phyloP scores from a whole-genome alignment of 441 rosid species.

The Bruguiera hainesii region DNA sequence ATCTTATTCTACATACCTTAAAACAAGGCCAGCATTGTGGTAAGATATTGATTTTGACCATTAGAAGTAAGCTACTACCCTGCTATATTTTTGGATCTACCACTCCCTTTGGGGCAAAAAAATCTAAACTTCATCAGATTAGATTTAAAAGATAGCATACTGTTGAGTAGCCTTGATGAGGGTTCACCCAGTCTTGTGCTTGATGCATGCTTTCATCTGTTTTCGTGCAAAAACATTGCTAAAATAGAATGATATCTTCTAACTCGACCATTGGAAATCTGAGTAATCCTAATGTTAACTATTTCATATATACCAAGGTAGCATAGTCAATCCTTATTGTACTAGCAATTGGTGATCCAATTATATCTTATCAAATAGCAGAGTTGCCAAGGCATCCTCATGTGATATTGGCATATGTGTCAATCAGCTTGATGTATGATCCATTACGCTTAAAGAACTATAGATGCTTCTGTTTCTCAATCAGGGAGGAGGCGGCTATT shows the following conservation, averaged over 20 bases:
- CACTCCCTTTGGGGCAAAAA: not conserved
- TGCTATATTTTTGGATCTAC: not conserved
- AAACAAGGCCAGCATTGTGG: constrained; percentile 82
- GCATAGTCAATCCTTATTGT: no score
- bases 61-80: not conserved
- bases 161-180: not conserved
- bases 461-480: constrained; percentile 14
- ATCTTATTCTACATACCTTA: constrained; percentile 70
- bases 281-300: not conserved
- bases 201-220: not conserved
- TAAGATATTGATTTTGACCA: constrained; percentile 28
- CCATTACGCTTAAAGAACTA: constrained; percentile 13
- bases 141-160: not conserved
- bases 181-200: no score
- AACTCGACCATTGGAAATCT: not conserved
- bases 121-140: not conserved
- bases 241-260: not conserved
- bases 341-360: not conserved
- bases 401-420: not conserved
- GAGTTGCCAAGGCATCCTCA: constrained; percentile 1
- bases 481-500: constrained; percentile 93
- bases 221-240: not conserved
- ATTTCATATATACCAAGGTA: no score
- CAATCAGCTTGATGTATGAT: not conserved
- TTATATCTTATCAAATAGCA: not conserved